Evolutionary conservation across 2,329 filamentous ascomycete species (phyloP).

Genomic region (Fusarium euwallaceae): DNA sequence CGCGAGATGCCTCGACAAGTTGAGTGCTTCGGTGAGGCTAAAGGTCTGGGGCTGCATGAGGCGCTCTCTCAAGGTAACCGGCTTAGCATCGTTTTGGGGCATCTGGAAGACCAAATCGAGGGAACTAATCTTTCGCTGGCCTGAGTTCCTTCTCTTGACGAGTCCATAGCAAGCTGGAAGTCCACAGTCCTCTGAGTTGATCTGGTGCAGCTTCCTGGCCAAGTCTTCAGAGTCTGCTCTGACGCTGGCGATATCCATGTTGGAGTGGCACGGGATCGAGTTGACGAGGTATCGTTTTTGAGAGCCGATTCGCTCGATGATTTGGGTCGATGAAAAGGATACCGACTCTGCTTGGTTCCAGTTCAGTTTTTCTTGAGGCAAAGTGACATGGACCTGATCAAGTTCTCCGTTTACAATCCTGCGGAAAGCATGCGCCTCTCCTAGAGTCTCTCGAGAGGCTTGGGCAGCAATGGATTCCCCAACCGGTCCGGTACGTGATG

Average conservation of each 20-base stretch:
- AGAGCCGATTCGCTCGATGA: conserved; percentile 42
- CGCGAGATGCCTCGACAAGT: neutral
- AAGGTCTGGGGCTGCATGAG: conserved; percentile 8
- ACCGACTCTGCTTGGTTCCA: neutral
- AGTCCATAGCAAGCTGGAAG: conserved; percentile 49
- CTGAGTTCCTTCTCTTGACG: conserved; percentile 24
- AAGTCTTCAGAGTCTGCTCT: conserved; percentile 19
- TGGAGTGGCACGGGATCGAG: conserved; percentile 38
- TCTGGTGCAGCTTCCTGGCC: conserved; percentile 13
- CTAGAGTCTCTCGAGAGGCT: neutral
- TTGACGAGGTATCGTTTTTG: conserved; percentile 34
- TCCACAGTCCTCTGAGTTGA: conserved; percentile 30
- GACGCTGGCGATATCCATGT: conserved; percentile 13
- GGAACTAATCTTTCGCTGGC: conserved; percentile 9
- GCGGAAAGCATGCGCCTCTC: conserved; percentile 1
- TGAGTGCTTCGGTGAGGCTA: conserved; percentile 48
- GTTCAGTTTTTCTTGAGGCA: conserved; percentile 6
- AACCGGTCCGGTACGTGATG: neutral
- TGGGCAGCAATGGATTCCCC: neutral
- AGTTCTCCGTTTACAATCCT: neutral
- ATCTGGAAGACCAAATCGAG: conserved; percentile 22
- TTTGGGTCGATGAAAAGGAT: conserved; percentile 41
- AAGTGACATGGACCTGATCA: neutral
- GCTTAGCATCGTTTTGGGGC: neutral
- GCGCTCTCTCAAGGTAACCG: conserved; percentile 4